A percentile compares a stretch with the other conserved stretches of the same genome.
Evolutionary conservation across 225 moss, liverwort and hornwort genomes (phyloP).

Genomic region (Physcomitrium patens): DNA sequence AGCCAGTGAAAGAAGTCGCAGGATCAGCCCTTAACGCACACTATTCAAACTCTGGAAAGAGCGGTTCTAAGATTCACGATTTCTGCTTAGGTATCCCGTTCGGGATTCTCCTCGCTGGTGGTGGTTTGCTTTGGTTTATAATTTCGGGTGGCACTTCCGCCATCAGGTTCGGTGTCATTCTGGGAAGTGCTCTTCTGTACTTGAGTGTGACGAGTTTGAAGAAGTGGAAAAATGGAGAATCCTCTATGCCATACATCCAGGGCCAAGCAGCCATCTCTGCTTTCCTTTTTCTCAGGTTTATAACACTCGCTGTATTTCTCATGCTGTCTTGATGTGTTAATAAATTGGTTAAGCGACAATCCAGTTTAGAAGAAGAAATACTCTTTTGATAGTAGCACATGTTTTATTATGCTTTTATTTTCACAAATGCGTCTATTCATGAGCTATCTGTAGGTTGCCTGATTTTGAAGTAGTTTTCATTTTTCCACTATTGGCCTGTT

Average conservation of each 20-base stretch:
- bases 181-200: slow-evolving; percentile 79
- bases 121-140: slow-evolving; percentile 89
- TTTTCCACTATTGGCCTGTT: neutral
- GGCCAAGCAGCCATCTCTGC: slow-evolving; percentile 84
- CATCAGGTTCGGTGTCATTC: slow-evolving; percentile 89
- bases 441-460: neutral
- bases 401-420: neutral
- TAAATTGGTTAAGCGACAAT: neutral
- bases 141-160: slow-evolving; percentile 75
- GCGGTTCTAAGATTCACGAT: slow-evolving; percentile 90
- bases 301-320: neutral
- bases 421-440: neutral
- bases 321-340: slow-evolving; percentile 12
- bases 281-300: slow-evolving; percentile 72
- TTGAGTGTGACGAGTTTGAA: slow-evolving; percentile 90
- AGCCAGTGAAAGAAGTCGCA: slow-evolving; percentile 90
- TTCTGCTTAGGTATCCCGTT: slow-evolving; percentile 96
- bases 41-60: slow-evolving; percentile 62
- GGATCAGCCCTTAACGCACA: slow-evolving; percentile 84
- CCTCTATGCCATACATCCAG: slow-evolving; percentile 72
- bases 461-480: neutral
- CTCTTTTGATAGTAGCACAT: neutral
- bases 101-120: slow-evolving; percentile 62
- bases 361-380: too few species aligned
- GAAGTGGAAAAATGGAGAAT: slow-evolving; percentile 87